Conservation (phyloP, 306 rosid species). For the Gastrolobium bilobum region DNA sequence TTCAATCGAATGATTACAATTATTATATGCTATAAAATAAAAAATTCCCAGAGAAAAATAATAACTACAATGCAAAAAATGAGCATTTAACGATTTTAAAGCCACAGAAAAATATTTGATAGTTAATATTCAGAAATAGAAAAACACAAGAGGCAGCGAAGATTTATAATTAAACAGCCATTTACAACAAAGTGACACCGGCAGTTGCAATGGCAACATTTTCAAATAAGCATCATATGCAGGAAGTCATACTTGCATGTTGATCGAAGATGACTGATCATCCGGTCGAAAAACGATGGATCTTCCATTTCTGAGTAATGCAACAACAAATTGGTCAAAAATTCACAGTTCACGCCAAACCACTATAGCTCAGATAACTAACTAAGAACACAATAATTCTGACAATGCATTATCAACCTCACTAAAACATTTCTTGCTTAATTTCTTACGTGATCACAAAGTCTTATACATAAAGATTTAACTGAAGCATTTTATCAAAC, state of each 20-base stretch:
- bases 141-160: not conserved
- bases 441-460: not conserved
- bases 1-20: not conserved
- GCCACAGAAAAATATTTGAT: too few species aligned
- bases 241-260: slow-evolving; percentile 78
- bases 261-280: slow-evolving; percentile 75
- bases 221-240: slow-evolving; percentile 14
- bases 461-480: slow-evolving; percentile 8
- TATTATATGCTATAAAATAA: not conserved
- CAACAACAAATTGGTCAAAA: slow-evolving; percentile 10
- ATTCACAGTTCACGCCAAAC: not conserved
- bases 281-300: slow-evolving; percentile 60
- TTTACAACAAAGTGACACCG: slow-evolving; percentile 5
- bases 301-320: slow-evolving; percentile 65
- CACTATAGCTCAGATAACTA: slow-evolving; percentile 4
- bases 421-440: not conserved
- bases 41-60: not conserved
- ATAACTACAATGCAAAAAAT: not conserved
- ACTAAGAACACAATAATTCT: not conserved
- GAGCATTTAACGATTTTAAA: too few species aligned
- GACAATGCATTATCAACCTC: not conserved
- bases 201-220: not conserved
- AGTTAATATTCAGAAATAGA: too few species aligned
- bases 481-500: slow-evolving; percentile 45
- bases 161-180: slow-evolving; percentile 6